Conservation (phyloP, 768 basidiomycete genomes). For the Megacollybia marginata region DNA sequence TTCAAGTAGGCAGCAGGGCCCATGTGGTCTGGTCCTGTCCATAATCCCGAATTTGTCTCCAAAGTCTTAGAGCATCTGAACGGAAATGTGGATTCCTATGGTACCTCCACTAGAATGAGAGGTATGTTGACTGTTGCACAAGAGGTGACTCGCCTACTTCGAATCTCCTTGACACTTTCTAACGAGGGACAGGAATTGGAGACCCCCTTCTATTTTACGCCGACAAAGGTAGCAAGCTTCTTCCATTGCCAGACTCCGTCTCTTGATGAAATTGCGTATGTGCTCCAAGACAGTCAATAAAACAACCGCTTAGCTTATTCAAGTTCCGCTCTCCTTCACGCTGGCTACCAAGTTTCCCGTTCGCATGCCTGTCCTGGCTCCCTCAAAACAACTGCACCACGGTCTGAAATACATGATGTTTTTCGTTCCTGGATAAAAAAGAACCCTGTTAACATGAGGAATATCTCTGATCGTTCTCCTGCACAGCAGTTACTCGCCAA, state of each 20-base stretch:
- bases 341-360: conserved; percentile 76
- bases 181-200: conserved; percentile 53
- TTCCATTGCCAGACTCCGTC: conserved; percentile 81
- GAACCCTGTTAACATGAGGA: conserved; percentile 80
- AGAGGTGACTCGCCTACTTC: conserved; percentile 49
- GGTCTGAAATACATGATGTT: conserved; percentile 68
- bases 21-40: conserved; percentile 92
- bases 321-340: conserved; percentile 87
- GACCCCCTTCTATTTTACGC: conserved; percentile 83
- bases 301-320: not conserved
- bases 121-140: conserved; percentile 92
- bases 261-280: conserved; percentile 69
- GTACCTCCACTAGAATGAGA: conserved; percentile 79
- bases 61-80: conserved; percentile 72
- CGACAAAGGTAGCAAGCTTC: conserved; percentile 65
- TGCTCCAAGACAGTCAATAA: conserved; percentile 7
- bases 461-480: conserved; percentile 70
- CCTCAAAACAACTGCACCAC: conserved; percentile 80
- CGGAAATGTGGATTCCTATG: conserved; percentile 54
- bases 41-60: conserved; percentile 67
- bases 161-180: not conserved
- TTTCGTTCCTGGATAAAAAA: conserved; percentile 78
- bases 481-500: conserved; percentile 61
- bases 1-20: conserved; percentile 55
- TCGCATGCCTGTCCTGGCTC: conserved; percentile 89